Evolutionary conservation across 805 yeast species (phyloP).

Genomic region (Lachancea meyersii): DNA sequence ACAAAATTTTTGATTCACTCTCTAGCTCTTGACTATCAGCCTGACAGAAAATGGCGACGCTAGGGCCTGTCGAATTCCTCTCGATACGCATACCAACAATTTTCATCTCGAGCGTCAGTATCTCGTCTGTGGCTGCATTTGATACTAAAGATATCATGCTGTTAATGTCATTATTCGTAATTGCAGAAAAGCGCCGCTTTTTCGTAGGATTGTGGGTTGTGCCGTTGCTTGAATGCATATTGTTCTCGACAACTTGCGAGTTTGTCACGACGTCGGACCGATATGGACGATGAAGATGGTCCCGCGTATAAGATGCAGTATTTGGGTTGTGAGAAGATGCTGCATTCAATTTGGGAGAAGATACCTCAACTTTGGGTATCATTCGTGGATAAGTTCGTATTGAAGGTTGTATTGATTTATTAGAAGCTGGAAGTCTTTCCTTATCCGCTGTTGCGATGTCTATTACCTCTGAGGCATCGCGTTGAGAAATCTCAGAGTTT

Average conservation of each 20-base stretch:
- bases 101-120: background rate
- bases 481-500: background rate
- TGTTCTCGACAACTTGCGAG: too few relatives aligned
- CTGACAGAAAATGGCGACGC: constrained; percentile 2
- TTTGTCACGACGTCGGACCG: too few relatives aligned
- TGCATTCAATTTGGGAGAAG: too few relatives aligned
- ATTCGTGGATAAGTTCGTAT: background rate
- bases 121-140: background rate
- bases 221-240: too few relatives aligned
- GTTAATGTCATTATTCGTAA: background rate
- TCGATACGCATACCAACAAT: constrained; percentile 3
- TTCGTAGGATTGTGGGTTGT: background rate
- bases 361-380: background rate
- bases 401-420: too few relatives aligned
- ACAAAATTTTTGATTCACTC: background rate
- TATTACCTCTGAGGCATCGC: background rate
- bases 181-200: background rate
- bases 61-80: background rate
- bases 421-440: too few relatives aligned
- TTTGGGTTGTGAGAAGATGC: too few relatives aligned
- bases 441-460: background rate
- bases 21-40: background rate
- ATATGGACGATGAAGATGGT: too few relatives aligned
- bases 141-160: background rate
- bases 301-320: too few relatives aligned